phyloP scores from a whole-genome alignment of 768 basidiomycete species.

The Xanthoconium stramineum region DNA sequence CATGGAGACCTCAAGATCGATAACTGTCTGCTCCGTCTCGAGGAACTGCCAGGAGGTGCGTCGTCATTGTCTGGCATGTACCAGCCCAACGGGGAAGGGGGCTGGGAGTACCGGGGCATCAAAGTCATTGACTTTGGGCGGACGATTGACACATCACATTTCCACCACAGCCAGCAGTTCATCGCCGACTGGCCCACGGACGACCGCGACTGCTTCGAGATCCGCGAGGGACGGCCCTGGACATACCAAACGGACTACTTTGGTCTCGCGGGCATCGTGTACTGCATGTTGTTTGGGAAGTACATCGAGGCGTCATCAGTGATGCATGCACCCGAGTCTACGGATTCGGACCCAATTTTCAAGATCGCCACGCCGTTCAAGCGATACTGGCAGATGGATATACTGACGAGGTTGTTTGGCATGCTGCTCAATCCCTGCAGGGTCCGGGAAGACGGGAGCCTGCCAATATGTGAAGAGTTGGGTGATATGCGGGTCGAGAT shows the following conservation, averaged over 20 bases:
- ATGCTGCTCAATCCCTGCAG: conserved; percentile 76
- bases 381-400: conserved; percentile 90
- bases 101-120: conserved; percentile 87
- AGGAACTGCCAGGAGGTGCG: conserved; percentile 70
- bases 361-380: conserved; percentile 79
- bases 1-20: conserved; percentile 99
- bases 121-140: conserved; percentile 98
- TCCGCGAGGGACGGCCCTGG: conserved; percentile 82
- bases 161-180: conserved; percentile 72
- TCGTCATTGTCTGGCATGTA: conserved; percentile 75
- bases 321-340: conserved; percentile 31
- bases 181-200: conserved; percentile 87
- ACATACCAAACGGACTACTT: conserved; percentile 95
- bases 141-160: conserved; percentile 80
- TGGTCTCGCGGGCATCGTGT: conserved; percentile 91
- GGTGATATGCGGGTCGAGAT: conserved; percentile 67
- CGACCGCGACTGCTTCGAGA: conserved; percentile 88
- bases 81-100: conserved; percentile 70
- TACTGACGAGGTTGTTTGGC: conserved; percentile 86
- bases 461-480: conserved; percentile 77
- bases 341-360: conserved; percentile 39
- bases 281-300: conserved; percentile 95
- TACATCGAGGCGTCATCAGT: conserved; percentile 80
- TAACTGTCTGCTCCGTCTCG: conserved; percentile 92
- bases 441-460: conserved; percentile 49